phyloP scores from a whole-genome alignment of 2,329 filamentous ascomycete species.

The Diaporthe ampelina region DNA sequence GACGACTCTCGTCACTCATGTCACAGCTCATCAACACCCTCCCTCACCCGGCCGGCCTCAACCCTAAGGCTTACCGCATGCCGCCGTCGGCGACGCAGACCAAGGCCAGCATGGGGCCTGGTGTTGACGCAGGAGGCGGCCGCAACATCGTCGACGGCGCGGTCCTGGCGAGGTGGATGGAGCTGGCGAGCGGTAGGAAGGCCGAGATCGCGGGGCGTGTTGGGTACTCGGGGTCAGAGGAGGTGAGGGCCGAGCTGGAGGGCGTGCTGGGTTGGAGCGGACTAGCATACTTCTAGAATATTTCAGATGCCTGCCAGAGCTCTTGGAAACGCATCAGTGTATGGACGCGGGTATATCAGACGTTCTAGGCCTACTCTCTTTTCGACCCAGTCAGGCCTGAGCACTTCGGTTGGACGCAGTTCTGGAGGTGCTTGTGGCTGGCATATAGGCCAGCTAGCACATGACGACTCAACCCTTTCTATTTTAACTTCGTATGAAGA shows the following conservation, averaged over 20 bases:
- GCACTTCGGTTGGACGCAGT: background rate
- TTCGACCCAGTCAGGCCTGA: background rate
- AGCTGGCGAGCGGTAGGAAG: constrained; percentile 79
- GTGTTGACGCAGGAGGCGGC: constrained; percentile 70
- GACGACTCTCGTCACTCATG: constrained; percentile 84
- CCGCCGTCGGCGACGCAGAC: constrained; percentile 62
- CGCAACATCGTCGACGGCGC: constrained; percentile 83
- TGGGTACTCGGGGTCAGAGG: constrained; percentile 75
- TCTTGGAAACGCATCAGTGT: background rate
- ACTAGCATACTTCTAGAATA: constrained; percentile 65
- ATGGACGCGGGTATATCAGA: too few relatives aligned
- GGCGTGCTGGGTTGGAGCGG: constrained; percentile 74
- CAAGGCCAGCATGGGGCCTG: constrained; percentile 56
- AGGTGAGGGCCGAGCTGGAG: constrained; percentile 79
- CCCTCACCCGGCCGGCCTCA: constrained; percentile 83
- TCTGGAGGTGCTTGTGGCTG: background rate
- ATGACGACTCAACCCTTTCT: background rate
- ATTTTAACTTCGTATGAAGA: background rate
- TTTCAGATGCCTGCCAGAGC: background rate
- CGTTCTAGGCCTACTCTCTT: too few relatives aligned
- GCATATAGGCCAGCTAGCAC: background rate
- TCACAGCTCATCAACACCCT: constrained; percentile 84
- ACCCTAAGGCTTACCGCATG: constrained; percentile 82
- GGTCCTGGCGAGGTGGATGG: constrained; percentile 81
- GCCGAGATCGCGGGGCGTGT: constrained; percentile 82